Evolutionary conservation across 805 yeast genomes (phyloP), one percentile per base, ranked within the genome.

Genomic region (Saturnispora ahearnii): DNA sequence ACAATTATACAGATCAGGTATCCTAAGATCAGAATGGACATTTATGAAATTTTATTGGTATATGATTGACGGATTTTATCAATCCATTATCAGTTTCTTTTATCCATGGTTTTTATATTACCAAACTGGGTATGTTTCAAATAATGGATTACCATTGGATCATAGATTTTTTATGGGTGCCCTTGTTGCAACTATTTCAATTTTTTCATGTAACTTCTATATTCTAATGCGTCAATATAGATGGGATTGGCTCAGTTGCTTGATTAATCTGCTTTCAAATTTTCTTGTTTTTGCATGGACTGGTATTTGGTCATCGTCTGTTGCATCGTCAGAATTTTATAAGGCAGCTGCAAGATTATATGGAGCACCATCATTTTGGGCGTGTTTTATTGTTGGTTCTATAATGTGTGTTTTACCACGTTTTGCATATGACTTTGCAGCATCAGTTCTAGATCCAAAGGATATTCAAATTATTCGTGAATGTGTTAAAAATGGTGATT

Each of bases 401-500:
- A 46, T 82, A 43, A 55, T 72, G 44, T 84, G 89, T 65, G 63
- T 86, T 51, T 54, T 84, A 4, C 95, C 95, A 18, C 73, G 91
- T 57, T 78, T 83, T 55, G 64, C 78, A 5, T 76, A 71, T 58
- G 89, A 84, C 62, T 72, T 78, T 55, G 55, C 73, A 38, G 73
- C 69, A 54, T 78, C 76, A 52, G 60, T 79, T 31, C 76, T 68
- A 57, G 67, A 61, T 55, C 95, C 93, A 30, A 73, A 69, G 50
- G 93, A 86, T 64, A 67, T 81, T 52, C 91, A 85, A 58, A 81
- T 86, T 54, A 74, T 86, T 49, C 69, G 93, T 59, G 93, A 86
- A 64, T 76, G 86, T 65, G 81, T 79, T 56, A 65, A 65, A 26
- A 70, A 74, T 49, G 93, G 93, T 44, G 84, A 82, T 56, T 85